These are phyloP conservation scores for Nitzschia inconspicua DNA, from an alignment of 108 stramenopile genomes.

Conservation along the genomic window DNA sequence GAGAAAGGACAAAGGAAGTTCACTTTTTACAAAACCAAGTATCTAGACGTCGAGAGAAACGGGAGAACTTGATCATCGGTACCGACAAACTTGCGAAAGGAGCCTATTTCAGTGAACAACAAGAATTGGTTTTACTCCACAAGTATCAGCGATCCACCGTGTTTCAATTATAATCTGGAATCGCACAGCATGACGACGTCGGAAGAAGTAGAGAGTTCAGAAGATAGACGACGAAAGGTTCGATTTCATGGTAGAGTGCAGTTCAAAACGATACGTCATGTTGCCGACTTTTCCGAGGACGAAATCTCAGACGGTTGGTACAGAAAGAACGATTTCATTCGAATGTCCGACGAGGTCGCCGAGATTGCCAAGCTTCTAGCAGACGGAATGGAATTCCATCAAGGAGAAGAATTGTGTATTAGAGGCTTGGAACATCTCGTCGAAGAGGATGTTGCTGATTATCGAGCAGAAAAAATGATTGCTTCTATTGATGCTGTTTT, in stretches of 20 bases:
- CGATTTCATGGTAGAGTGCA: constrained; percentile 33
- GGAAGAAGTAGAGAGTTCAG: neutral
- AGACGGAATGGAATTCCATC: constrained; percentile 12
- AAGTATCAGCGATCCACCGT: neutral
- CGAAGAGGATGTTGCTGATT: constrained; percentile 38
- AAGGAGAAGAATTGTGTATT: constrained; percentile 33
- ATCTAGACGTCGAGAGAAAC: too few relatives aligned
- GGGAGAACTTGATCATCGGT: neutral
- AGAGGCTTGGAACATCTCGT: constrained; percentile 35
- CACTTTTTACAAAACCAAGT: too few relatives aligned
- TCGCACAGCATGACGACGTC: neutral
- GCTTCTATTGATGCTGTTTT: constrained; percentile 37
- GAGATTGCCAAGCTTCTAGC: constrained; percentile 26
- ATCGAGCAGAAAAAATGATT: constrained; percentile 39
- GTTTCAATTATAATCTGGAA: neutral
- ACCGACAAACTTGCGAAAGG: neutral
- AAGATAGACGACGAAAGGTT: constrained; percentile 10
- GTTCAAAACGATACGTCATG: constrained; percentile 39
- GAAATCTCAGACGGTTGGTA: constrained; percentile 33
- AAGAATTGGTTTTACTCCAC: neutral
- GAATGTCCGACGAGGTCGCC: constrained; percentile 38
- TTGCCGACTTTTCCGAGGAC: constrained; percentile 26
- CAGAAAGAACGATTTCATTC: constrained; percentile 35
- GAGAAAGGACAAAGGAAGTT: too few relatives aligned
- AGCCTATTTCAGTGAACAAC: neutral